Evolutionary conservation across 192 early-diverging fungal genomes (phyloP).

Genomic region (Piromyces sp.): DNA sequence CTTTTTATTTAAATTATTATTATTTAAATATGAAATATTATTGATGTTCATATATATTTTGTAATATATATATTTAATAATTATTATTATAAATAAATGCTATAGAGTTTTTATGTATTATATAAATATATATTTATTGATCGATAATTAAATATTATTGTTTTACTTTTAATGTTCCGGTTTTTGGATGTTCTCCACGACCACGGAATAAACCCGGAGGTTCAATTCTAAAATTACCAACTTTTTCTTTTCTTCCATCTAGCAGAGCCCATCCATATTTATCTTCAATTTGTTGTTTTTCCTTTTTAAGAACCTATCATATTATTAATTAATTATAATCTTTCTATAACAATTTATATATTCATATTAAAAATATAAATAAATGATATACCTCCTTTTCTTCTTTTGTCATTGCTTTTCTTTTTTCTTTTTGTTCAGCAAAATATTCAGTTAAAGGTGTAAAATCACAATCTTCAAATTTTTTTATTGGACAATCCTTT

Average conservation of each 20-base stretch:
- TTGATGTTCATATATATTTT: not conserved
- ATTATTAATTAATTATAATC: constrained; percentile 7
- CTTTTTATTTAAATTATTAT: constrained; percentile 9
- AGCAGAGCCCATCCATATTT: constrained; percentile 55
- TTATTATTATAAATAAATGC: too few relatives aligned
- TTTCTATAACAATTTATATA: too few relatives aligned
- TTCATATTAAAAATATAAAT: too few relatives aligned
- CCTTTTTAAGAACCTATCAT: constrained; percentile 38
- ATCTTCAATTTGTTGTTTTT: constrained; percentile 50
- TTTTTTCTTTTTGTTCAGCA: constrained; percentile 53
- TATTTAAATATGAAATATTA: not conserved
- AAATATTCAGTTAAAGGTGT: constrained; percentile 64
- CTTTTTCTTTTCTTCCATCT: constrained; percentile 86
- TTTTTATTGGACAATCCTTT: constrained; percentile 47
- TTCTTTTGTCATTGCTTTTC: constrained; percentile 72
- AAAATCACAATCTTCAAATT: constrained; percentile 78
- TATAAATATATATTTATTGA: too few relatives aligned
- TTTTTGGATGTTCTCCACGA: constrained; percentile 91
- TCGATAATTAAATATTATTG: too few relatives aligned
- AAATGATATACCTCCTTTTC: constrained; percentile 48
- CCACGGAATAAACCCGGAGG: constrained; percentile 91
- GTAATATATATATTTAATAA: too few relatives aligned
- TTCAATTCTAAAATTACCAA: constrained; percentile 94
- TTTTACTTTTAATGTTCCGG: constrained; percentile 75
- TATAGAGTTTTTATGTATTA: too few relatives aligned